A percentile compares a stretch with the other conserved stretches of the same genome.
These are phyloP conservation scores for Aspergillus alliaceus DNA, from an alignment of 2,329 filamentous ascomycete species.

Conservation along the genomic window DNA sequence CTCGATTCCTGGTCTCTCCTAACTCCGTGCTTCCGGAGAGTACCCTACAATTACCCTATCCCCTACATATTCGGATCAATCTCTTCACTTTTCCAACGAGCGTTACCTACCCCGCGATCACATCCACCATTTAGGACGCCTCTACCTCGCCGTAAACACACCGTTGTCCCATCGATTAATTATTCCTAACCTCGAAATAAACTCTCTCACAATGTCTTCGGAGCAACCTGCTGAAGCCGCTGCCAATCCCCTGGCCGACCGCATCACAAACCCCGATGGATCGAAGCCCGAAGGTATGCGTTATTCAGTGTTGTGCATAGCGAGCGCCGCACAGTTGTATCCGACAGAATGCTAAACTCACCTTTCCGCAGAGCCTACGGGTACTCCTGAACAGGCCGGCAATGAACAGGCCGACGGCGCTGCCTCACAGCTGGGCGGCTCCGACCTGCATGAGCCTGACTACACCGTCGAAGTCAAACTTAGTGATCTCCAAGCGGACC, in stretches of 20 bases:
- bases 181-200: background rate
- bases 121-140: background rate
- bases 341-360: constrained; percentile 18
- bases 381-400: constrained; percentile 16
- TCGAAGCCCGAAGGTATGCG: constrained; percentile 30
- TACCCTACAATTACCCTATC: background rate
- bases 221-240: constrained; percentile 31
- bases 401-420: constrained; percentile 43
- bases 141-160: background rate
- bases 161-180: background rate
- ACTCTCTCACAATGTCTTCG: constrained; percentile 36
- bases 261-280: constrained; percentile 46
- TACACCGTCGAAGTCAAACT: constrained; percentile 93
- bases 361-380: constrained; percentile 9
- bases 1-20: background rate
- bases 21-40: background rate
- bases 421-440: constrained; percentile 42
- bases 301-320: constrained; percentile 9
- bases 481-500: constrained; percentile 82
- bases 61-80: background rate
- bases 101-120: constrained; percentile 6
- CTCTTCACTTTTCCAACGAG: background rate
- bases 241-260: constrained; percentile 48
- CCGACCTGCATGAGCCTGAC: constrained; percentile 66
- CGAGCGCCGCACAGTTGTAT: constrained; percentile 9